Conservation (phyloP, 108 stramenopile species). For the Pseudonitzschia pungens region DNA sequence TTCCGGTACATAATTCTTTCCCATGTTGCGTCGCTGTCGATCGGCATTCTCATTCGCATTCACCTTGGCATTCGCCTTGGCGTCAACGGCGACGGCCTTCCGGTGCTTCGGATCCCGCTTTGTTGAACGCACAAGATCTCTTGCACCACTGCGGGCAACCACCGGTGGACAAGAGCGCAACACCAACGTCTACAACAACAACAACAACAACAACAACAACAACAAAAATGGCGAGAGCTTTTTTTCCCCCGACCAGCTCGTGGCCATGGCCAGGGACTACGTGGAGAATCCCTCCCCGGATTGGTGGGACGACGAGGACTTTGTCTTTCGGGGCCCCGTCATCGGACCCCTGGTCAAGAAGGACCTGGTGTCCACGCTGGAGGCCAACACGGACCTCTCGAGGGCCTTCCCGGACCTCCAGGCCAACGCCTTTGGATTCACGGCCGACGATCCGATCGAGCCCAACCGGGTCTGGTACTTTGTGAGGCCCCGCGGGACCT, state of each 20-base stretch:
- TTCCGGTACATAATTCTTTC: no score
- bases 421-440: slow-evolving; percentile 54
- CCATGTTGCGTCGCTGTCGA: no score
- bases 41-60: no score
- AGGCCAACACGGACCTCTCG: slow-evolving; percentile 26
- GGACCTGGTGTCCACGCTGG: slow-evolving; percentile 40
- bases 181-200: no score
- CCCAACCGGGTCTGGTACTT: slow-evolving; percentile 54
- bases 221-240: no score
- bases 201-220: neutral
- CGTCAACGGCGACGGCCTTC: no score
- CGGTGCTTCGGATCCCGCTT: no score
- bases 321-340: slow-evolving; percentile 58
- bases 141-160: no score
- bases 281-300: slow-evolving; percentile 1
- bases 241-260: neutral
- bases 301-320: slow-evolving; percentile 32
- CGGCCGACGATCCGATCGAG: slow-evolving; percentile 47
- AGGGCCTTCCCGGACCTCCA: slow-evolving; percentile 53
- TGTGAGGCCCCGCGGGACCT: slow-evolving; percentile 34
- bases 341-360: slow-evolving; percentile 59
- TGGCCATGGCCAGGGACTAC: slow-evolving; percentile 5
- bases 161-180: no score
- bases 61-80: no score
- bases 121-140: no score